Evolutionary conservation across 2,329 filamentous ascomycete species (phyloP).

Genomic region (Phialophora expanda): DNA sequence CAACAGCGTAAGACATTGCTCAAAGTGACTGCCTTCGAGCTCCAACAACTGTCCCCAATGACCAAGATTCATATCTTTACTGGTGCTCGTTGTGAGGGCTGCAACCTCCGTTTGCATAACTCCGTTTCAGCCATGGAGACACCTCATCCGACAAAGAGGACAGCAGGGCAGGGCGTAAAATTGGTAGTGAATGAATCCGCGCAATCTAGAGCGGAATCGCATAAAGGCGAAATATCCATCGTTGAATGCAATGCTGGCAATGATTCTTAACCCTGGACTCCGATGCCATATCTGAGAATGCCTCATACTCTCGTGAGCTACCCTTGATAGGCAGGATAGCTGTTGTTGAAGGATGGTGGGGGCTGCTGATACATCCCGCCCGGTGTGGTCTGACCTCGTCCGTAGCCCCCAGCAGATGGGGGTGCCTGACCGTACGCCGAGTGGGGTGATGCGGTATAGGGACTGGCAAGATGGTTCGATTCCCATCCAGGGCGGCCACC

Average conservation of each 20-base stretch:
- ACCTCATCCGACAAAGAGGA: neutral
- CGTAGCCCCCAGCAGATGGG: slow-evolving; percentile 79
- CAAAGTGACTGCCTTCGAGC: neutral
- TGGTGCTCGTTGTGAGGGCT: neutral
- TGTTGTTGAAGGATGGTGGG: slow-evolving; percentile 30
- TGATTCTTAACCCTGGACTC: neutral
- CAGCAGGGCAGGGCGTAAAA: neutral
- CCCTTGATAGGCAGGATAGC: slow-evolving; percentile 31
- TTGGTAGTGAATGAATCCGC: neutral
- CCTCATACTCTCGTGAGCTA: slow-evolving; percentile 19
- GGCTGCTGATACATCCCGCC: slow-evolving; percentile 35
- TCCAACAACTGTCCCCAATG: neutral
- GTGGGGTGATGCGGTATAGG: slow-evolving; percentile 53
- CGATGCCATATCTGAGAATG: slow-evolving; percentile 7
- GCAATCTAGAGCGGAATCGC: neutral
- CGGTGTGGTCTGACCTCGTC: slow-evolving; percentile 64
- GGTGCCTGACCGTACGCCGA: slow-evolving; percentile 66
- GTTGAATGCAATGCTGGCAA: neutral
- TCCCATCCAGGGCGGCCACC: slow-evolving; percentile 59
- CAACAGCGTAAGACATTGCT: neutral
- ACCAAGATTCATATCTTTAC: neutral
- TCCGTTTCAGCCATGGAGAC: neutral
- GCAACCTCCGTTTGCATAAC: neutral
- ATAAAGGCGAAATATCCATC: neutral
- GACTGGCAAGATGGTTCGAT: slow-evolving; percentile 61